Evolutionary conservation across 495 filamentous ascomycete species (phyloP), one percentile per base, ranked within the genome.

Genomic region (Chaetomium fimeti): DNA sequence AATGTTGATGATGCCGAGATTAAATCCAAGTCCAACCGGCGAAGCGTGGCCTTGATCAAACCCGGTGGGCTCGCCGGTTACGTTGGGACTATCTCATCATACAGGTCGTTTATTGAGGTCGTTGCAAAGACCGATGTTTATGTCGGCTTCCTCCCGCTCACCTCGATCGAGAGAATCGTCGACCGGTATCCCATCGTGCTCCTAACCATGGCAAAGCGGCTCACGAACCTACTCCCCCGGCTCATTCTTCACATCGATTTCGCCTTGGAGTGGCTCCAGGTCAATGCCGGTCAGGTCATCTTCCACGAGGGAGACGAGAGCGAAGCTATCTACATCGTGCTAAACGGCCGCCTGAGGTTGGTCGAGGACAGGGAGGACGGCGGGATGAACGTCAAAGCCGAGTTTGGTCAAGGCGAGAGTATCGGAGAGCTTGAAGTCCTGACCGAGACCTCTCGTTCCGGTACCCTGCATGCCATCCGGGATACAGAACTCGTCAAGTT

Each of bases 61-160:
- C 95, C 94, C 1, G 94, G 94, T 45, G 93, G 92, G 0, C 85
- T 98, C 38, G 94, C 94, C 42, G 95, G 94, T 2, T 98, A 98
- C 69, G 84, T 97, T 27, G 92, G 94, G 7, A 91, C 90, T 0
- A 88, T 98, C 24, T 96, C 94, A 1, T 96, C 93, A 0, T 94
- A 96, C 71, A 84, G 94, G 32, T 98, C 95, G 0, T 96, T 98
- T 73, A 92, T 96, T 25, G 94, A 98, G 71, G 92, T 98, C 9
- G 88, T 93, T 42, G 94, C 94, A 11, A 97, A 97, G 78, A 98
- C 95, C 2, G 95, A 98, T 78, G 94, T 98, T 32, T 98, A 97
- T 72, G 95, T 98, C 38, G 94, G 94, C 18, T 98, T 98, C 70
- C 83, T 98, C 6, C 93, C 94, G 0, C 81, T 92, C 48, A 82